A percentile compares a stretch with the other conserved stretches of the same genome.
Evolutionary conservation across 2,329 filamentous ascomycete species (phyloP).

Genomic region (Geosmithia putterillii): DNA sequence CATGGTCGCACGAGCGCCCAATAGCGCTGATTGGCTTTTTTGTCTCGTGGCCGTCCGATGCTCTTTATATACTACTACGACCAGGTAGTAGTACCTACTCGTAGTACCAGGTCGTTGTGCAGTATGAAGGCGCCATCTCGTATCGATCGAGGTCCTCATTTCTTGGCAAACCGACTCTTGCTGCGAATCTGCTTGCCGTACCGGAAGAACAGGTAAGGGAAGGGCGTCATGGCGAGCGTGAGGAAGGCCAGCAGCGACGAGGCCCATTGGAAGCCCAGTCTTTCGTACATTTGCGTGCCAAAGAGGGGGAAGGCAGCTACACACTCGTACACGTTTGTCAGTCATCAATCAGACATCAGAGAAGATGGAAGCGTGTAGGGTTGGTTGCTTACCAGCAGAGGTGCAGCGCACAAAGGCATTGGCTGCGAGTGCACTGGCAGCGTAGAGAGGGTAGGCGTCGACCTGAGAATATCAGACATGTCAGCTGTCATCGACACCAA

Average conservation of each 20-base stretch:
- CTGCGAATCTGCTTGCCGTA: conserved; percentile 45
- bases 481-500: neutral
- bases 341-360: too few relatives aligned
- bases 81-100: too few relatives aligned
- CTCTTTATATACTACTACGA: too few relatives aligned
- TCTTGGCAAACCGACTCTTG: conserved; percentile 39
- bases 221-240: conserved; percentile 49
- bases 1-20: too few relatives aligned
- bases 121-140: too few relatives aligned
- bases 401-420: conserved; percentile 69
- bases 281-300: conserved; percentile 59
- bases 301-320: conserved; percentile 65
- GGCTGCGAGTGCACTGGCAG: conserved; percentile 68
- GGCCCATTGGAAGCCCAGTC: conserved; percentile 60
- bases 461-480: conserved; percentile 27
- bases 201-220: conserved; percentile 50
- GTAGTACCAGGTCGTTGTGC: too few relatives aligned
- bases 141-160: conserved; percentile 4
- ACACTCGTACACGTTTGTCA: neutral
- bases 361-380: too few relatives aligned
- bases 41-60: too few relatives aligned
- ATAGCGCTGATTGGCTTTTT: too few relatives aligned
- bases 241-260: conserved; percentile 49
- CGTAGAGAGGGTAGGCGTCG: conserved; percentile 65
- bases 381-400: conserved; percentile 61